Base-by-base conservation (phyloP, 257 asterid species). In the Galeopsis tetrahit region DNA sequence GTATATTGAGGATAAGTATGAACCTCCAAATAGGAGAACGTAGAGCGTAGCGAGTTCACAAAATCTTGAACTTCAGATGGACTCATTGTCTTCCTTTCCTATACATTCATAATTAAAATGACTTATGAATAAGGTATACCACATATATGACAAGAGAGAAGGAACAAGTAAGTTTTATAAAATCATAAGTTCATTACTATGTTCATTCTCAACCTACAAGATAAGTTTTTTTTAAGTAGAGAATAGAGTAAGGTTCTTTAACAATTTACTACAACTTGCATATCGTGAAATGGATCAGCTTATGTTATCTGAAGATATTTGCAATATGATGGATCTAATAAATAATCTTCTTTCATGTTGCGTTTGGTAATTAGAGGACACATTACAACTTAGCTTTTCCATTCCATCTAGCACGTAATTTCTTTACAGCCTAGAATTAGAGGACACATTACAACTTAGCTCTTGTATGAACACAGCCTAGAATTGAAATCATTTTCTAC, bases 81-180 rank as follows among this genome's bases (percentile, higher is more conserved):
- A 78, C 69, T 79, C 98, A 94, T 94, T 42, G 81, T 62, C 87
- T 85, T 91, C 79, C 97, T 81, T 80, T 94, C 98, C 97, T 91
- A 71, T 55, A 80, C 40, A 79, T 38, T 55, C 70, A 78, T 60
- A 48, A 49, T 14, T 60, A 56, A 35, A 61, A 70, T 21, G 63
- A 62, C 36, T 51, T 15, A 15, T 66, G 40, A 65, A 61, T 62
- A 40, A 64, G 59, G 71, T 38, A 46, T 63, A 40, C 61, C 40
- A 68, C 39, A 80, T 1, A 28, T 56, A 32, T 14, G 10, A 68
- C 6, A 1, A 34, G 11, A 28, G 67, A 63, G 28, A 68, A 33
- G 55, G 1, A 55, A 39, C 35, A 31, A 34, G 14, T 48, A 43
- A n/a, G 71, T 66, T 35, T 11, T 10, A 69, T 7, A 74, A 63